Evolutionary conservation across 1,139 yeast genomes (phyloP), one percentile per base, ranked within the genome.

Genomic region (Debaryomycetaceae sp.): DNA sequence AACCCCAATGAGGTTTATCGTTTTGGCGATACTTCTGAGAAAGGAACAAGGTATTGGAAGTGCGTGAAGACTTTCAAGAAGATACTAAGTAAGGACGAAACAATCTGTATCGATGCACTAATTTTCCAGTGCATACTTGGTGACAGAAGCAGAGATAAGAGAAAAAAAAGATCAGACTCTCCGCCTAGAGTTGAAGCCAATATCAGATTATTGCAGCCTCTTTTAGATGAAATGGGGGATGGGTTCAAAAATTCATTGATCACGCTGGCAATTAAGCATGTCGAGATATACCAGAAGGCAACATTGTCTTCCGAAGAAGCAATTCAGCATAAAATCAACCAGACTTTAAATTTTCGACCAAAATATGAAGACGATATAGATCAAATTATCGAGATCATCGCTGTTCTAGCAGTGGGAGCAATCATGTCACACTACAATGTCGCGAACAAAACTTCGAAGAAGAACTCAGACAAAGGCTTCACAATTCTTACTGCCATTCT

Each of bases 41-140:
- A 47, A 1, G 78, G 76, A 0, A 42, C 47, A 7, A 72, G 63
- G 49, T 75, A 74, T 52, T 74, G 80, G 78, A 60, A 57, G 24
- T 55, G 66, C 11, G 53, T 77, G 24, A 58, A 58, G 11, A 54
- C 53, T n/a, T 37, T 66, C 11, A 47, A 49, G 24, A 46, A 44
- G 1, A 24, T 49, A 6, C 40, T 62, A 5, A 17, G 37, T 11
- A 38, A 54, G 5, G 48, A 55, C 6, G 50, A 53, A 4, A 49
- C 68, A 5, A 42, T 68, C 7, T 61, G 54, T 49, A 52, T 54
- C 34, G 62, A 63, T 41, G 65, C 60, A 43, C 45, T 70, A 34
- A 56, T 71, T 2, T 68, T 67, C 45, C 8, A 27, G 31, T 27
- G 31, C 31, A 27, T 27, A 8, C 11, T 27, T 8, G 11, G 31